Evolutionary conservation across 129 eudicot species (phyloP).

Genomic region (Mikania micrantha): DNA sequence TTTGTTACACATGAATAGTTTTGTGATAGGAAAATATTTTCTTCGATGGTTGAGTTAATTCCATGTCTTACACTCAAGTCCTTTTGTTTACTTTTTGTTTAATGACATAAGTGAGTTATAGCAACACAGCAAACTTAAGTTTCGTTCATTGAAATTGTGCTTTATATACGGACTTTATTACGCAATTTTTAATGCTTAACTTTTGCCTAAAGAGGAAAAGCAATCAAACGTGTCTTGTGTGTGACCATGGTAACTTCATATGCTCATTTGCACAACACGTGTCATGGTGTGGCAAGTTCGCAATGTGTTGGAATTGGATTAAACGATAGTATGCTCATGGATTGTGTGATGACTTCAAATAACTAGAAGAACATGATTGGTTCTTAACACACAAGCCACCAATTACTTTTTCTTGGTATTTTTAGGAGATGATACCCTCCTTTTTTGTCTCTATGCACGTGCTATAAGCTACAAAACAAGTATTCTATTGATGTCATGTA

Average conservation of each 20-base stretch:
- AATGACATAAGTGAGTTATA: neutral
- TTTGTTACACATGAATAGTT: neutral
- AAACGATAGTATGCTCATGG: neutral
- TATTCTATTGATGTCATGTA: neutral
- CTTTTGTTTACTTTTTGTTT: neutral
- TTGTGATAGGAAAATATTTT: neutral
- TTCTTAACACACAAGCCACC: conserved; percentile 4
- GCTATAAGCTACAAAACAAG: conserved; percentile 14
- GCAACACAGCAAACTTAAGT: neutral
- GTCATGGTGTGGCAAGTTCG: neutral
- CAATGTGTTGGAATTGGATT: conserved; percentile 2
- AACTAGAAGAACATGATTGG: conserved; percentile 1
- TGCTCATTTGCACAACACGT: neutral
- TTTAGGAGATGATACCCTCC: neutral
- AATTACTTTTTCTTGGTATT: neutral
- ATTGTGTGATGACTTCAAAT: conserved; percentile 6
- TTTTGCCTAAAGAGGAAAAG: conserved; percentile 10
- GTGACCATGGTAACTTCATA: neutral
- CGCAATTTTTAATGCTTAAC: neutral
- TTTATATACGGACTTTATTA: neutral
- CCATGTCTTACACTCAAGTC: neutral
- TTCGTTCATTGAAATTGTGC: neutral
- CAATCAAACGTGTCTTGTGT: neutral
- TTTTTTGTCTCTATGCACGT: conserved; percentile 6
- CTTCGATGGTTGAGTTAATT: neutral